Conservation (phyloP, 257 asterid genomes). For the Osmanthus fragrans region DNA sequence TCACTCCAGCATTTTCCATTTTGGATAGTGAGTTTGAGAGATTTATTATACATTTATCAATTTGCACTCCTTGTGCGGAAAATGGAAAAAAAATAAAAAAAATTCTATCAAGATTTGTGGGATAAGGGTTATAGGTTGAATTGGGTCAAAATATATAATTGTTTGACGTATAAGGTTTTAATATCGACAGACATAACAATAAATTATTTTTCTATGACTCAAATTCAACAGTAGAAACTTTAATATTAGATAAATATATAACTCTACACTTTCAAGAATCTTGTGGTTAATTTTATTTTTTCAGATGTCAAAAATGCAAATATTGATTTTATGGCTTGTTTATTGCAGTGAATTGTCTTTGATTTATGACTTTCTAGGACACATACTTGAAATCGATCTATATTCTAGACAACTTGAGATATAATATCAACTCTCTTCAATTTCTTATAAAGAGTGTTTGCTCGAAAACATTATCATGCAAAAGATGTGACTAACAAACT, state of each 20-base stretch:
- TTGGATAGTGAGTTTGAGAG: background rate
- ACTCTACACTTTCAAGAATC: no score
- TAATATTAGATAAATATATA: no score
- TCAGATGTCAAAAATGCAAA: no score
- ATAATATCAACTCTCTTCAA: background rate
- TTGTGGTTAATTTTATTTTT: no score
- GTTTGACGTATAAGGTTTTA: background rate
- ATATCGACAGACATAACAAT: background rate
- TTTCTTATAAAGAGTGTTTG: background rate
- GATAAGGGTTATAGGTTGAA: background rate
- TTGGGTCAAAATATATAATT: background rate
- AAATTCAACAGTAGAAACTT: no score
- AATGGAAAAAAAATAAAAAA: background rate
- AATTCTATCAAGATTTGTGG: background rate
- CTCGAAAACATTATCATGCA: background rate
- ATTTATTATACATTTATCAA: background rate
- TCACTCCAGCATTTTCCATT: no score
- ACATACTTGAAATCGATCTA: no score
- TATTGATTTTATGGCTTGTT: background rate
- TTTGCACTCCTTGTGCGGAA: background rate
- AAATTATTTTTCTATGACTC: no score
- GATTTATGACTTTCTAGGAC: no score
- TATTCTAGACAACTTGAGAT: background rate
- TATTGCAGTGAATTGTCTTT: background rate
- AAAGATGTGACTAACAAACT: background rate